Evolutionary conservation across 345 rosid species (phyloP).

Genomic region (Citrus australasica): DNA sequence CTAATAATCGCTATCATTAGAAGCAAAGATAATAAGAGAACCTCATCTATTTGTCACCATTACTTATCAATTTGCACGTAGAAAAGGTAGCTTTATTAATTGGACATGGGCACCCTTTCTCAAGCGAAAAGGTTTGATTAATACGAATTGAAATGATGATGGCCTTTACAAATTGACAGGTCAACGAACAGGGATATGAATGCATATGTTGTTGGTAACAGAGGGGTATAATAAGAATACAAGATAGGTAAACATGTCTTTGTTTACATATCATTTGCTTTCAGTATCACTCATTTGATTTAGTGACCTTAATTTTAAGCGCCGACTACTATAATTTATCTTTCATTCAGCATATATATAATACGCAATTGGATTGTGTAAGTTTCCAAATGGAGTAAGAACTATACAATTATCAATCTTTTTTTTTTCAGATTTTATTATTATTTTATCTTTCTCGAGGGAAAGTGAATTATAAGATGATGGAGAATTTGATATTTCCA

Average conservation of each 20-base stretch:
- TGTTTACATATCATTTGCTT: background rate
- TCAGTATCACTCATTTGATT: background rate
- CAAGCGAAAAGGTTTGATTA: background rate
- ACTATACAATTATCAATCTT: background rate
- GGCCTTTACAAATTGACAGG: background rate
- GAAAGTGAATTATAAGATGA: background rate
- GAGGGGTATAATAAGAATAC: background rate
- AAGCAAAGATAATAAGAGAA: too few species aligned
- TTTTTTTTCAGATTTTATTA: background rate
- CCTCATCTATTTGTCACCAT: background rate
- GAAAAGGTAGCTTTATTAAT: background rate
- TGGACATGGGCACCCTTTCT: background rate
- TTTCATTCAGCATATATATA: too few species aligned
- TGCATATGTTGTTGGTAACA: background rate
- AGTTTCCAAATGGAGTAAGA: background rate
- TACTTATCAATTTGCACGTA: background rate
- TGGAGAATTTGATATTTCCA: background rate
- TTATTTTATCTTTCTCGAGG: background rate
- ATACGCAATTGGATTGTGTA: background rate
- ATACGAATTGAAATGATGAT: background rate
- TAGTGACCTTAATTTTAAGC: background rate
- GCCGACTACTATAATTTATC: background rate
- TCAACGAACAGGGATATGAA: constrained; percentile 13
- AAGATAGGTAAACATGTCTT: background rate
- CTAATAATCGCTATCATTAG: too few species aligned